Conservation (phyloP, 2,329 filamentous ascomycete genomes). For the Penicillium sp. region DNA sequence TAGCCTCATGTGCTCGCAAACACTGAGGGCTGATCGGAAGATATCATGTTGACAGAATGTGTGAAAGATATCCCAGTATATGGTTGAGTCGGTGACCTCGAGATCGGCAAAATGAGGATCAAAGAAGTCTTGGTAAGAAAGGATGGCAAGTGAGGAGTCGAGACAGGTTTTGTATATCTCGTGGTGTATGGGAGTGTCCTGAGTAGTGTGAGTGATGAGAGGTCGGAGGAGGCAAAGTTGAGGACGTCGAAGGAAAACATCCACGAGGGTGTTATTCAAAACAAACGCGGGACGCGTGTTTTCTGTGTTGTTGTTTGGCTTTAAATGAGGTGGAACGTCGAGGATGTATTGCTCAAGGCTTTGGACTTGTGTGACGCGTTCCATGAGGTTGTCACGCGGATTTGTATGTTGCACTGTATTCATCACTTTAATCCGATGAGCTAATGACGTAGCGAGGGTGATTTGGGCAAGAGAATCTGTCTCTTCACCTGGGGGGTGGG, state of each 20-base stretch:
- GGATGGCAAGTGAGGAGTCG: conserved; percentile 29
- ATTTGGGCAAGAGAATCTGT: conserved; percentile 19
- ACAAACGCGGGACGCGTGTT: conserved; percentile 1
- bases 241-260: conserved; percentile 31
- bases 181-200: conserved; percentile 15
- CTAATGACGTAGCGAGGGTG: conserved; percentile 16
- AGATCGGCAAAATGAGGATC: conserved; percentile 32
- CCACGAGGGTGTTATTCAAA: conserved; percentile 29
- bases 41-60: conserved; percentile 32
- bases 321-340: conserved; percentile 8
- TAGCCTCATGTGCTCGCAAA: conserved; percentile 33
- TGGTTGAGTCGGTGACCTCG: conserved; percentile 23
- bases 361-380: conserved; percentile 11
- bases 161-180: conserved; percentile 26
- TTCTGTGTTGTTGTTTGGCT: neutral
- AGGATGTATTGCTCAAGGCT: conserved; percentile 11
- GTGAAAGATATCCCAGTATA: conserved; percentile 33
- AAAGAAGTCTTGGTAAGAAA: conserved; percentile 35
- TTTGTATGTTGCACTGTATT: conserved; percentile 5
- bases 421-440: conserved; percentile 19
- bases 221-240: conserved; percentile 34
- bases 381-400: conserved; percentile 8
- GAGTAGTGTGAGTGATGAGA: conserved; percentile 15
- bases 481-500: conserved; percentile 26
- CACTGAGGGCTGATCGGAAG: conserved; percentile 31